These are phyloP conservation scores for Sclerotinia subarctica DNA, from an alignment of 2,329 filamentous ascomycete genomes.

Conservation along the genomic window DNA sequence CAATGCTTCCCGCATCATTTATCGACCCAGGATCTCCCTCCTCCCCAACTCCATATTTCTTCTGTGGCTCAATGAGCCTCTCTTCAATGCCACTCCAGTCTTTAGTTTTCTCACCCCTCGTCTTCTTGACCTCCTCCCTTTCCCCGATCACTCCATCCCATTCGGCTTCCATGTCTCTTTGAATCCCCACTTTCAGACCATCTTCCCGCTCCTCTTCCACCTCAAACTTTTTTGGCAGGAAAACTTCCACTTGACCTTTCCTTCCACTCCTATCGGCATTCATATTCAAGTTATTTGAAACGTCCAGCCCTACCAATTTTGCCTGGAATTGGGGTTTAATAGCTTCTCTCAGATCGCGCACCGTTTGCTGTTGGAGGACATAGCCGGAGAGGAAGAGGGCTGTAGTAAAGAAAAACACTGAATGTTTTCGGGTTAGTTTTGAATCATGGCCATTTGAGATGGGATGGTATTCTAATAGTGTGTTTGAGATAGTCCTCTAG, in stretches of 20 bases:
- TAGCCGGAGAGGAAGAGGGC: slow-evolving; percentile 88
- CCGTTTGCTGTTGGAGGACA: slow-evolving; percentile 79
- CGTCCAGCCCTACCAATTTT: slow-evolving; percentile 23
- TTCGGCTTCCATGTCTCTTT: neutral
- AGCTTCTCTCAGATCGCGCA: slow-evolving; percentile 71
- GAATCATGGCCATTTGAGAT: slow-evolving; percentile 11
- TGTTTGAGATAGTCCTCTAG: neutral
- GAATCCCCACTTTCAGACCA: neutral
- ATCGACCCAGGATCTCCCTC: slow-evolving; percentile 41
- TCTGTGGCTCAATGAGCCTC: neutral
- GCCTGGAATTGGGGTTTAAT: slow-evolving; percentile 45
- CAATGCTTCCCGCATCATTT: slow-evolving; percentile 52
- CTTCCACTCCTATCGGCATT: slow-evolving; percentile 10
- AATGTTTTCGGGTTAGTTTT: neutral
- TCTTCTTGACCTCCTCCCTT: neutral
- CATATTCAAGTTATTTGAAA: slow-evolving; percentile 2
- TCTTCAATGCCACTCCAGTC: neutral
- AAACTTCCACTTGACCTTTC: slow-evolving; percentile 24
- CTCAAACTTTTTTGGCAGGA: slow-evolving; percentile 26
- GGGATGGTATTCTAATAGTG: neutral
- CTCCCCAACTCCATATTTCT: neutral
- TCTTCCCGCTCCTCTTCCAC: neutral
- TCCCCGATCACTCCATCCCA: neutral
- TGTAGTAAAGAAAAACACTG: slow-evolving; percentile 73
- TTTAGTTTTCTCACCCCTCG: neutral